Evolutionary conservation across 2,329 filamentous ascomycete species (phyloP).

Genomic region (Paramyrothecium roridum): DNA sequence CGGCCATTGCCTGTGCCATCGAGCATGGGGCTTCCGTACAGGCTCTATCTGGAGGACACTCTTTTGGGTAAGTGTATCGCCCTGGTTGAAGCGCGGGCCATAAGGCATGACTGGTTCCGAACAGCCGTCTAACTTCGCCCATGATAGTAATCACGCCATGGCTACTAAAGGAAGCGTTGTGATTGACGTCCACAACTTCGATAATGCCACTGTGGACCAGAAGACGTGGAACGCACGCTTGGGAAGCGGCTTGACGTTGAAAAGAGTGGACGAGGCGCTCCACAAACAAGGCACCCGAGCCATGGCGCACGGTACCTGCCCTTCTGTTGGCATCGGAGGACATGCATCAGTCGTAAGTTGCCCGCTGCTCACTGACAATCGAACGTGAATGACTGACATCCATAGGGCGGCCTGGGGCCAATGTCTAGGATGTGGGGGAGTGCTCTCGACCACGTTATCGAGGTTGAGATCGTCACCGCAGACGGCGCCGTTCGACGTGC

Average conservation of each 20-base stretch:
- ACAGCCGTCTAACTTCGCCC: no score
- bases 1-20: constrained; percentile 54
- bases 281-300: constrained; percentile 49
- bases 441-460: constrained; percentile 49
- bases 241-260: constrained; percentile 50
- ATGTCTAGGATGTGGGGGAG: constrained; percentile 58
- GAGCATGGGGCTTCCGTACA: constrained; percentile 51
- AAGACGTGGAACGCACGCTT: constrained; percentile 51
- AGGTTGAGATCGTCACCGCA: constrained; percentile 48
- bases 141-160: constrained; percentile 35
- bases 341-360: constrained; percentile 52
- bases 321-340: constrained; percentile 55
- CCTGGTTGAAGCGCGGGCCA: not conserved
- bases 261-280: constrained; percentile 47
- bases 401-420: constrained; percentile 54
- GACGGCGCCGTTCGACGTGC: constrained; percentile 48
- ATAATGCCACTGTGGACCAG: constrained; percentile 50
- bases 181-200: constrained; percentile 52
- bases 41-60: constrained; percentile 62
- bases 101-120: no score
- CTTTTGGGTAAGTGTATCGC: constrained; percentile 49
- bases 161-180: constrained; percentile 51
- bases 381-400: not conserved
- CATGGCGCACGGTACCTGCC: constrained; percentile 58
- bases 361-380: no score